These are phyloP conservation scores for Sarocladium brachiariae DNA, from an alignment of 2,329 filamentous ascomycete genomes.

Conservation along the genomic window DNA sequence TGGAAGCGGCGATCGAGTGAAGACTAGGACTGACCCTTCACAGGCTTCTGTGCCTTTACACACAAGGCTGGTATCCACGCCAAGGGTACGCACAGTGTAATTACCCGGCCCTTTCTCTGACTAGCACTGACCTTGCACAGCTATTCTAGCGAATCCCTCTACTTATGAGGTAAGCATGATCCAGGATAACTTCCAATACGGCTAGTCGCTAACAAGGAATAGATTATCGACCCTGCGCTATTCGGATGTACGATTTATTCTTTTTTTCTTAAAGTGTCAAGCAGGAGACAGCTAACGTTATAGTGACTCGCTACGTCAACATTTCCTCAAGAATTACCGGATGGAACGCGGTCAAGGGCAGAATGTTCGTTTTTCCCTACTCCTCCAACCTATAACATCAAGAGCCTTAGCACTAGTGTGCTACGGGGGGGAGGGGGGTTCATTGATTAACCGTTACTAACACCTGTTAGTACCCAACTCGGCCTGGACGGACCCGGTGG, in stretches of 20 bases:
- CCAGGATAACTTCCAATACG: not conserved
- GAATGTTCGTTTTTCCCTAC: constrained; percentile 5
- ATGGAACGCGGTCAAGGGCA: constrained; percentile 10
- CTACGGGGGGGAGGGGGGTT: not conserved
- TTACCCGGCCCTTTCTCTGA: not conserved
- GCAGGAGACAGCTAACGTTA: not conserved
- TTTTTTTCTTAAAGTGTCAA: not conserved
- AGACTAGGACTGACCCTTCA: not conserved
- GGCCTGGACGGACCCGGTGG: constrained; percentile 6
- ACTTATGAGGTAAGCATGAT: constrained; percentile 4
- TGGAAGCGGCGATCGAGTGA: not conserved
- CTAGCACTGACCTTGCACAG: constrained; percentile 4
- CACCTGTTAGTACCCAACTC: constrained; percentile 5
- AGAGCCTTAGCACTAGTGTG: constrained; percentile 1
- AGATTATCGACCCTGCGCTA: constrained; percentile 6
- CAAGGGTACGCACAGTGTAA: constrained; percentile 7
- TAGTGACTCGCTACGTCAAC: constrained; percentile 7
- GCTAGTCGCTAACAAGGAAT: not conserved
- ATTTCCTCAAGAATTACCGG: constrained; percentile 8
- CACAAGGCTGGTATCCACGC: constrained; percentile 10
- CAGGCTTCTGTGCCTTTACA: constrained; percentile 1
- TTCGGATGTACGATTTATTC: constrained; percentile 1
- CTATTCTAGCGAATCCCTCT: constrained; percentile 9
- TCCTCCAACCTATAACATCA: not conserved
- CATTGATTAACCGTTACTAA: constrained; percentile 5